Evolutionary conservation across 2,329 filamentous ascomycete species (phyloP).

Genomic region (Aspergillus sp.): DNA sequence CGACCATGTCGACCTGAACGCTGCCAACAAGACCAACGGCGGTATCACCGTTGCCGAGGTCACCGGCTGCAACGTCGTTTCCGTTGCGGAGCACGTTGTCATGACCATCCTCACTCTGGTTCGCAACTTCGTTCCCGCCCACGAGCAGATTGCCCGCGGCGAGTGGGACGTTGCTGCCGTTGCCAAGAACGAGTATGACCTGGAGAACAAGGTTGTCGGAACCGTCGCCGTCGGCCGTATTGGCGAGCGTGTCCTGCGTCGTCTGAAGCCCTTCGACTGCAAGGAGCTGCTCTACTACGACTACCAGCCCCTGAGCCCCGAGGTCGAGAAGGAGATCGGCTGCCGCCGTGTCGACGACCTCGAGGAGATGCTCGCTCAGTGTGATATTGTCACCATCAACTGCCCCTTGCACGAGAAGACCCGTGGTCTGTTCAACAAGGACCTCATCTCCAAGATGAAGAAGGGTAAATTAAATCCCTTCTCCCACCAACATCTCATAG

Average conservation of each 20-base stretch:
- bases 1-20: slow-evolving; percentile 95
- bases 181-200: slow-evolving; percentile 97
- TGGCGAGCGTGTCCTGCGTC: slow-evolving; percentile 93
- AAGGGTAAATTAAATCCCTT: slow-evolving; percentile 58
- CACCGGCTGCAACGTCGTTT: slow-evolving; percentile 97
- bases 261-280: slow-evolving; percentile 97
- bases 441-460: slow-evolving; percentile 99
- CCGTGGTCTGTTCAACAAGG: slow-evolving; percentile 95
- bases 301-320: slow-evolving; percentile 87
- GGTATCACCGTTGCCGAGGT: slow-evolving; percentile 97
- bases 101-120: slow-evolving; percentile 97
- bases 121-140: slow-evolving; percentile 97
- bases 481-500: not conserved
- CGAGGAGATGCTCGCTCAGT: slow-evolving; percentile 92
- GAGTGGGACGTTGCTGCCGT: slow-evolving; percentile 95
- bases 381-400: slow-evolving; percentile 98
- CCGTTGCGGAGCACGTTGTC: slow-evolving; percentile 96
- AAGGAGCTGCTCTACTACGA: slow-evolving; percentile 99
- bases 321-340: slow-evolving; percentile 93
- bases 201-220: slow-evolving; percentile 95
- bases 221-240: slow-evolving; percentile 98
- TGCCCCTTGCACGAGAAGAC: slow-evolving; percentile 99
- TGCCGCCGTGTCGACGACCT: slow-evolving; percentile 83
- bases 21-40: slow-evolving; percentile 97
- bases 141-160: slow-evolving; percentile 85